A percentile compares a stretch with the other conserved stretches of the same genome.
phyloP scores from a whole-genome alignment of 1,139 yeast species.

The Debaryomyces sp. region DNA sequence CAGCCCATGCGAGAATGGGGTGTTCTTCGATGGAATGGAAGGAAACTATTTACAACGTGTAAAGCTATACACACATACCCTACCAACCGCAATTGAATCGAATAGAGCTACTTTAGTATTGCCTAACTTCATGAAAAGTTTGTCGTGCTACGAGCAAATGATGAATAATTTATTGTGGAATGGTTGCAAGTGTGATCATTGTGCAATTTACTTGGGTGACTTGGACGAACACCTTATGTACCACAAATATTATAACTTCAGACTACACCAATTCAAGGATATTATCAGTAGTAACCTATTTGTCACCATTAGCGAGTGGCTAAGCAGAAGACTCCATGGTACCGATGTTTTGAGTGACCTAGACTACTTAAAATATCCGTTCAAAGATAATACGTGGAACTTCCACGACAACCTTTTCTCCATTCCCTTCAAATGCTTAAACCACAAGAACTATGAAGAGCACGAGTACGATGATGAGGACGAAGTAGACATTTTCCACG shows the following conservation, averaged over 20 bases:
- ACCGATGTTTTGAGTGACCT: slow-evolving; percentile 27
- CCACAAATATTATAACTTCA: slow-evolving; percentile 58
- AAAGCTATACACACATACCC: slow-evolving; percentile 46
- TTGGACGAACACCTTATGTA: slow-evolving; percentile 62
- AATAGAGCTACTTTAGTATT: slow-evolving; percentile 47
- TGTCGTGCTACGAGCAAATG: slow-evolving; percentile 69
- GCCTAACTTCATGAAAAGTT: slow-evolving; percentile 60
- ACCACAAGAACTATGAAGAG: slow-evolving; percentile 36
- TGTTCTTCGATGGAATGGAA: slow-evolving; percentile 59
- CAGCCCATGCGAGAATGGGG: slow-evolving; percentile 43
- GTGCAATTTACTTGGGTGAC: slow-evolving; percentile 48
- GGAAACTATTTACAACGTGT: slow-evolving; percentile 69
- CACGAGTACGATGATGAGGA: slow-evolving; percentile 43
- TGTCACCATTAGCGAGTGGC: slow-evolving; percentile 50
- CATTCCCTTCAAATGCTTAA: slow-evolving; percentile 41
- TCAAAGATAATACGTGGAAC: slow-evolving; percentile 35
- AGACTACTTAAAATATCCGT: slow-evolving; percentile 25
- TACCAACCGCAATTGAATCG: slow-evolving; percentile 45
- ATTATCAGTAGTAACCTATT: slow-evolving; percentile 60
- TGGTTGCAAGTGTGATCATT: slow-evolving; percentile 67
- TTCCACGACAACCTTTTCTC: slow-evolving; percentile 33
- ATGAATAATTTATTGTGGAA: slow-evolving; percentile 75
- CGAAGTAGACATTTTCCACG: slow-evolving; percentile 28
- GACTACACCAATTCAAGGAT: slow-evolving; percentile 54
- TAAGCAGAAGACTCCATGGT: slow-evolving; percentile 35